These are phyloP conservation scores for Pythium aristosporum DNA, from an alignment of 352 stramenopile genomes.

Conservation along the genomic window DNA sequence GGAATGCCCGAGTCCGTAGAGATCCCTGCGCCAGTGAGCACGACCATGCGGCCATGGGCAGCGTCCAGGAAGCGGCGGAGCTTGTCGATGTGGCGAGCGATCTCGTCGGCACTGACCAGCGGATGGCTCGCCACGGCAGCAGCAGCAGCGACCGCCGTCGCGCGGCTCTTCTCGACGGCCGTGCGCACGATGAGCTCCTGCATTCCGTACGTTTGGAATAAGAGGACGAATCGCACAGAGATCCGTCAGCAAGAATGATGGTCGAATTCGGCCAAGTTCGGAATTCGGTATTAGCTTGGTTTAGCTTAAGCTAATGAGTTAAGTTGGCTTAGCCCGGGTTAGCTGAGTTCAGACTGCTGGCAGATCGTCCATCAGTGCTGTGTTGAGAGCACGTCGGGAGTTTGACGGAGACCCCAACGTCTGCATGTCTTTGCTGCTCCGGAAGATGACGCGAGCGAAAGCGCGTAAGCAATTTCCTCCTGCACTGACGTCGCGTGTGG, in stretches of 20 bases:
- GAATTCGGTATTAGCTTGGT: conserved; percentile 7
- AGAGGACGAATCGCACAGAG: not conserved
- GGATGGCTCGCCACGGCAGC: conserved; percentile 18
- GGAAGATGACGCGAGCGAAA: not conserved
- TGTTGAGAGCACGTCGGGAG: too few species aligned
- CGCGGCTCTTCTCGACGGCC: conserved; percentile 26
- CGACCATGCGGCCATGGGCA: conserved; percentile 50
- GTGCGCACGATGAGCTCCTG: conserved; percentile 31
- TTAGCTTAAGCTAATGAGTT: not conserved
- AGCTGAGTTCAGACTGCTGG: too few species aligned
- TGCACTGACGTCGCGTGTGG: not conserved
- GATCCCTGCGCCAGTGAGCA: conserved; percentile 95
- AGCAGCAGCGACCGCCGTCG: conserved; percentile 20
- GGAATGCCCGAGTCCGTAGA: conserved; percentile 97
- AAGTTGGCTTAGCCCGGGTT: too few species aligned
- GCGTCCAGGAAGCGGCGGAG: conserved; percentile 59
- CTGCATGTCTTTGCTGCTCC: conserved; percentile 8
- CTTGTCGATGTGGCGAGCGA: conserved; percentile 33
- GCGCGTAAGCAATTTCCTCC: not conserved
- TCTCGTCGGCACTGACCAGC: conserved; percentile 10
- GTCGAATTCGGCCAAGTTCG: not conserved
- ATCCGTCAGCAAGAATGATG: not conserved
- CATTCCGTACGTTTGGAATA: too few species aligned
- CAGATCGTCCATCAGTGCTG: too few species aligned
- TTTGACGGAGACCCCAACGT: too few species aligned